Conservation (phyloP, 139 green algal genomes). For the Desmodesmus armatus region DNA sequence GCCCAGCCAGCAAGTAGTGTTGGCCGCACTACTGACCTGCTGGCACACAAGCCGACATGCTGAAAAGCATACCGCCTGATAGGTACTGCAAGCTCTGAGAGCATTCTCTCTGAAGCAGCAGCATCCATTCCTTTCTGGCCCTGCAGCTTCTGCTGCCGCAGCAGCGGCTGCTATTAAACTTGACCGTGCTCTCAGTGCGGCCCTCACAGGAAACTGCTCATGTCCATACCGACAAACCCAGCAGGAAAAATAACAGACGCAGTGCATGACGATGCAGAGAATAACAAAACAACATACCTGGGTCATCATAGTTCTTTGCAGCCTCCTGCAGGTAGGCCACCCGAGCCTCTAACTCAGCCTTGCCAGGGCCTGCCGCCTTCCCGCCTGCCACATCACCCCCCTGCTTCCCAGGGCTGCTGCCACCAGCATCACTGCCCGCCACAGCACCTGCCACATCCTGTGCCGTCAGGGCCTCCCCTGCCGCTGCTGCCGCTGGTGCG, state of each 20-base stretch:
- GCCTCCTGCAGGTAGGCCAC: conserved; percentile 54
- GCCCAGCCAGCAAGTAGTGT: neutral
- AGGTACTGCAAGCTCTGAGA: too few species aligned
- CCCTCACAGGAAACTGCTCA: neutral
- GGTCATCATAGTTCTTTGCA: conserved; percentile 57
- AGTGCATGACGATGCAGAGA: neutral
- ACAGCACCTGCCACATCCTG: conserved; percentile 31
- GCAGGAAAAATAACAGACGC: neutral
- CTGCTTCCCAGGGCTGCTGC: neutral
- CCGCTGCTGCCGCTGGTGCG: too few species aligned
- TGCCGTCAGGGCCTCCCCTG: neutral
- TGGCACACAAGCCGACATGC: too few species aligned
- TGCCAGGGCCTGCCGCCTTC: neutral
- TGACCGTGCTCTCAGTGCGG: too few species aligned
- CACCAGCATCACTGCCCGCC: neutral
- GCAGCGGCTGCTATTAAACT: too few species aligned
- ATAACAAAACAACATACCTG: conserved; percentile 36
- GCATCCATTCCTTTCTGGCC: too few species aligned
- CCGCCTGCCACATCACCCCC: neutral
- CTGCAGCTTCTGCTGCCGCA: too few species aligned
- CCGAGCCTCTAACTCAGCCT: conserved; percentile 80
- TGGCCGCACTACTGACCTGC: neutral
- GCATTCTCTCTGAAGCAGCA: too few species aligned
- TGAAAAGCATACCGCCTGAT: too few species aligned
- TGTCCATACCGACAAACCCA: neutral